Percentiles rank a stretch among this genome's conserved stretches.
Conservation (phyloP, 768 basidiomycete genomes). For the Psilocybe azurescens region DNA sequence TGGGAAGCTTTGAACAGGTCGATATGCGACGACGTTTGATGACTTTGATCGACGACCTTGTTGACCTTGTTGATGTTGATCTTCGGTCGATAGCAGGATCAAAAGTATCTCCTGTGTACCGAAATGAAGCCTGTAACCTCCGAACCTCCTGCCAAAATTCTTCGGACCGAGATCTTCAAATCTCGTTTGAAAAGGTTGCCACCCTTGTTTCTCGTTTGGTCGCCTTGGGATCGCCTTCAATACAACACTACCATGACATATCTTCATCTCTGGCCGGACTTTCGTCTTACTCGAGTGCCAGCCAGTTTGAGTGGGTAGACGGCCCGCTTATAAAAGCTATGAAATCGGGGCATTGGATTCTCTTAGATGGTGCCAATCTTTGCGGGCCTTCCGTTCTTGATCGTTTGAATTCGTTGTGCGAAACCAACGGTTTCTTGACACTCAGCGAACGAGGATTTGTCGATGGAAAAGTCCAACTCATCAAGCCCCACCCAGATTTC, state of each 20-base stretch:
- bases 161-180: constrained; percentile 6
- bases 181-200: constrained; percentile 3
- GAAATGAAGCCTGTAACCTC: constrained; percentile 16
- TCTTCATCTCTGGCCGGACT: constrained; percentile 27
- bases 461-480: constrained; percentile 71
- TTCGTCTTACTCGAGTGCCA: constrained; percentile 34
- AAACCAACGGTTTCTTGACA: constrained; percentile 79
- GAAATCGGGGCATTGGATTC: constrained; percentile 86
- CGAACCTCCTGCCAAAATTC: constrained; percentile 17
- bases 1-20: constrained; percentile 96
- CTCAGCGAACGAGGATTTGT: constrained; percentile 91
- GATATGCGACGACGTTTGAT: constrained; percentile 53
- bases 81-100: constrained; percentile 42
- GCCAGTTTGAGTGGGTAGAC: constrained; percentile 93
- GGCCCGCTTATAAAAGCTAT: constrained; percentile 89
- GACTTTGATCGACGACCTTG: constrained; percentile 43
- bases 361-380: constrained; percentile 92
- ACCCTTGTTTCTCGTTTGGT: constrained; percentile 23
- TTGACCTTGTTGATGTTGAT: constrained; percentile 42
- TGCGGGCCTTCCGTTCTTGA: constrained; percentile 97
- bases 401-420: constrained; percentile 95
- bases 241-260: constrained; percentile 10
- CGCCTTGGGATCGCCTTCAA: constrained; percentile 18
- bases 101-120: constrained; percentile 20
- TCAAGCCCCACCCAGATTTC: constrained; percentile 88